Evolutionary conservation across 2,329 filamentous ascomycete species (phyloP), one percentile per base, ranked within the genome.

Genomic region (Cladophialophora yegresii): DNA sequence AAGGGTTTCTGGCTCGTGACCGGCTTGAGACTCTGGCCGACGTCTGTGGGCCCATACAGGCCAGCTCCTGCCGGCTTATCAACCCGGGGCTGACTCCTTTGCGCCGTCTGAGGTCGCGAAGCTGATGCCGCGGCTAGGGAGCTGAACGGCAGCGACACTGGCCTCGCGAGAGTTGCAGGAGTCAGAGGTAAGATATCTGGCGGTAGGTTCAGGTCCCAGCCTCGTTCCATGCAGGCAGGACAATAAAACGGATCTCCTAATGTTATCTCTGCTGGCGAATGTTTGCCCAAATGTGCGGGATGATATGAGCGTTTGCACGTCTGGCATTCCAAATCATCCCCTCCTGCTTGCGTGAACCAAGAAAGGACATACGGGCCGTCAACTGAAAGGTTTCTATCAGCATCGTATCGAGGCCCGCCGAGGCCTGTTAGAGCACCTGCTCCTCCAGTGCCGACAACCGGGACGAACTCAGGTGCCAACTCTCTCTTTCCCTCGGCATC

Each of bases 301-400:
- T 58, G 56, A 36, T 58, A 58, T 32, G 56, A 58, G 4, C 28
- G 12, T 22, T 58, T 58, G 43, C 56, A 58, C 22, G 56, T 58
- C 10, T 28, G 26, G n/a, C 56, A 58, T 13, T 43, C 56, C 43
- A 58, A 22, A 4, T 36, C 56, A 32, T 58, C 56, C 22, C 56
- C n/a, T 58, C 56, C 26, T 50, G 45, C 40, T 58, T 50, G 43
- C 28, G 49, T 40, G 40, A 32, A 58, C 12, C 56, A 58, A 28
- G 20, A 58, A 50, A 43, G 10, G 1, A 50, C 56, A 33, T 58
- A 33, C 2, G 43, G 56, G n/a, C 50, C 56, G 12, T 43, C 56
- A 9, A 58, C 56, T 58, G 20, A 20, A 43, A 16, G 28, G 10
- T 54, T 28, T 58, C 4, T 36, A 40, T 58, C 56, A 58, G 56